Base-by-base conservation (phyloP, 208 protist genomes). In the Wallacemonas sp. region DNA sequence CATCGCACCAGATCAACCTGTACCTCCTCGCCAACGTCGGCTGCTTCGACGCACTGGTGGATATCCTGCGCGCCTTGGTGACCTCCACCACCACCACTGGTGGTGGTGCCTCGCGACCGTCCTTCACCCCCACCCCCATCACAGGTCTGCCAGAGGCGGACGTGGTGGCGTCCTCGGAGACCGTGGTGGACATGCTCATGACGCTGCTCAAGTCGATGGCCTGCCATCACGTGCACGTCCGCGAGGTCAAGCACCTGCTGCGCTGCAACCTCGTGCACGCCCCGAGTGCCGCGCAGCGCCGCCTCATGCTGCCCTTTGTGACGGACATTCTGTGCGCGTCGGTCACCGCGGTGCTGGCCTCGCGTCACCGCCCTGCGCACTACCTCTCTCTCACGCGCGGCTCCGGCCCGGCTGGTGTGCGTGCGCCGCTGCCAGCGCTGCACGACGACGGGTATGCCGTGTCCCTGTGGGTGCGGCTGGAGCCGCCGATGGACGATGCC, bases 241-340 rank as follows among this genome's bases (percentile, higher is more conserved):
- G 81, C 0, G 82, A 95, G 70, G 61, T 90, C 59, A 95, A 95
- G 54, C 86, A 86, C 45, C 71, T 92, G 36, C 68, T 95, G 16
- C 72, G 87, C 42, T 63, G 32, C 52, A 59, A 71, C 28, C 74
- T 91, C 29, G 77, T 83, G n/a, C 75, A 89, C 49, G 73, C 79
- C 0, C 49, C 52, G 22, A 66, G 54, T 44, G 59, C 75, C 38
- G 77, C 73, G 11, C 64, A 78, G 50, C 78, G 86, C 3, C 45
- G 61, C 12, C 41, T 36, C 1, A 46, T 91, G 22, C 69, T 86
- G 38, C 76, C 80, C 1, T 54, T 90, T 12, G 62, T 92, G 5
- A 67, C 81, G 28, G 74, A 88, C 48, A 50, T 95, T n/a, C n/a
- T 95, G 16, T 81, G 74, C 61, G 69, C 36, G 52, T 59, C 52